Conservation (phyloP, 2,329 filamentous ascomycete genomes). For the Diaporthe longicolla region DNA sequence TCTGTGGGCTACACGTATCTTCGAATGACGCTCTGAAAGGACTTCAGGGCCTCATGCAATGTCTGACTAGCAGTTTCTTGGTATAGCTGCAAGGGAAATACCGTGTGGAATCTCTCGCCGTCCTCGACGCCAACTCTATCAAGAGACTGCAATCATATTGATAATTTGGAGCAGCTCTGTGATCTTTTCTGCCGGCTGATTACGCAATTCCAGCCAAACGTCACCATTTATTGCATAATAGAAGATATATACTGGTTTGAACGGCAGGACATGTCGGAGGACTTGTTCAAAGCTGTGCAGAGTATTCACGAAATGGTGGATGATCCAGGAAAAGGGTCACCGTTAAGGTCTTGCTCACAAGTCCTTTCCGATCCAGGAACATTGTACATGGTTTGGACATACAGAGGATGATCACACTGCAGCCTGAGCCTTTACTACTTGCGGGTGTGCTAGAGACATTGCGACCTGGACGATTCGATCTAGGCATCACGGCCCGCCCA, state of each 20-base stretch:
- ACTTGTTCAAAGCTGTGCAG: neutral
- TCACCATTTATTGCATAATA: neutral
- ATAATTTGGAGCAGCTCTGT: neutral
- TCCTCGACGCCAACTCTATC: neutral
- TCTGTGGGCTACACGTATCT: neutral
- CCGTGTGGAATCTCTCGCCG: neutral
- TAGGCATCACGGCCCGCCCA: neutral
- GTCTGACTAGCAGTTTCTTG: neutral
- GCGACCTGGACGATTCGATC: neutral
- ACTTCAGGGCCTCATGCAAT: conserved; percentile 7
- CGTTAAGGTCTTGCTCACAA: conserved; percentile 7
- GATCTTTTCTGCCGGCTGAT: neutral
- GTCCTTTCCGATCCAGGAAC: neutral
- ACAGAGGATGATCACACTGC: neutral
- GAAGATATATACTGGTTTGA: conserved; percentile 3
- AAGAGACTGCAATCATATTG: neutral
- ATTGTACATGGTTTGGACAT: neutral
- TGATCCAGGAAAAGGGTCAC: neutral
- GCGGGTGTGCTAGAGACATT: neutral
- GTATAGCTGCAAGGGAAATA: neutral
- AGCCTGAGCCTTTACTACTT: neutral
- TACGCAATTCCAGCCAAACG: neutral
- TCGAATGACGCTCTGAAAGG: neutral
- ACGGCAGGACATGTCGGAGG: neutral
- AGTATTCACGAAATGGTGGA: neutral